phyloP scores from a whole-genome alignment of 2,329 filamentous ascomycete genomes.

The Arthroderma uncinatum region DNA sequence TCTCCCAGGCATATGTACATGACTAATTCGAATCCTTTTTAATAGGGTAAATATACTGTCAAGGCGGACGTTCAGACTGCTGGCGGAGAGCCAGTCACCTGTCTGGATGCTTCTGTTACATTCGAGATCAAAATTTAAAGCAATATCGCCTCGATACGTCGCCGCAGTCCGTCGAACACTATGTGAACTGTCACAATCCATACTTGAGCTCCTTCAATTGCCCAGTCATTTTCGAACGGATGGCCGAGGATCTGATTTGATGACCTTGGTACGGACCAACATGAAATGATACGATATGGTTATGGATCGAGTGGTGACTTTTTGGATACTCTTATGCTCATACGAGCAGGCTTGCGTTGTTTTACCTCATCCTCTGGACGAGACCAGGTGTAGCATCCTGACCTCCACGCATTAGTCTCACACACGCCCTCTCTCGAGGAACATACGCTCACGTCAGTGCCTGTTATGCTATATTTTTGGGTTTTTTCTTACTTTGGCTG shows the following conservation, averaged over 20 bases:
- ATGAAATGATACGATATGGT: neutral
- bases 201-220: neutral
- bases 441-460: neutral
- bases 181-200: neutral
- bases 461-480: neutral
- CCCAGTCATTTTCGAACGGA: neutral
- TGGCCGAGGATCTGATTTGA: neutral
- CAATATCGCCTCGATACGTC: neutral
- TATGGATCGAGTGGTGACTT: neutral
- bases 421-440: neutral
- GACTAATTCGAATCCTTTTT: neutral
- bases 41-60: constrained; percentile 82
- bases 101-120: constrained; percentile 53
- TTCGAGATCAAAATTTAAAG: constrained; percentile 8
- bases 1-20: neutral
- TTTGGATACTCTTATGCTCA: neutral
- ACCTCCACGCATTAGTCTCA: neutral
- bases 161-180: neutral
- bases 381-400: neutral
- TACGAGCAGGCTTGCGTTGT: neutral
- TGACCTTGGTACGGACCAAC: neutral
- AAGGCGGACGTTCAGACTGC: constrained; percentile 70
- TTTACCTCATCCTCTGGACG: neutral
- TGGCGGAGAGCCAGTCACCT: constrained; percentile 68
- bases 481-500: too few species aligned